These are phyloP conservation scores for Coemansia sp. DNA, from an alignment of 192 early-diverging fungal genomes.

Conservation along the genomic window DNA sequence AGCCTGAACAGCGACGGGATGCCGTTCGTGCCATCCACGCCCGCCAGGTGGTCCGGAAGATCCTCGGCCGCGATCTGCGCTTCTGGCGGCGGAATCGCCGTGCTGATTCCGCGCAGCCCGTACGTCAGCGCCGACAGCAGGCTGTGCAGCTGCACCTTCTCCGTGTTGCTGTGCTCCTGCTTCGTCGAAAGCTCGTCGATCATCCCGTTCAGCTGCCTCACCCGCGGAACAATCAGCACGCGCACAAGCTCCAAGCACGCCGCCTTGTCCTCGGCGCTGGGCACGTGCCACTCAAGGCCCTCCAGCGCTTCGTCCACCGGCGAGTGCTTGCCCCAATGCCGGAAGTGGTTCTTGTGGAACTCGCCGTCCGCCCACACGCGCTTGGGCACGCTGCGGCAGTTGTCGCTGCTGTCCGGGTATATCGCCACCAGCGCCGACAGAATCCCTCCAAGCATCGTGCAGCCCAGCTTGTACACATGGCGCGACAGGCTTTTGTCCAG, in stretches of 20 bases:
- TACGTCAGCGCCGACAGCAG: constrained; percentile 19
- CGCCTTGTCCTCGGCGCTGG: constrained; percentile 64
- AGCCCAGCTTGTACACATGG: constrained; percentile 34
- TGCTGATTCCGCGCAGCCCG: constrained; percentile 31
- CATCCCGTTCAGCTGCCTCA: constrained; percentile 24
- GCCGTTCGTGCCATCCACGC: constrained; percentile 20
- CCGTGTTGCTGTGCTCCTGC: constrained; percentile 19
- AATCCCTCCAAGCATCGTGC: constrained; percentile 10
- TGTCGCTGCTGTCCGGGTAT: constrained; percentile 6
- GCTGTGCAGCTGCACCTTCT: constrained; percentile 40
- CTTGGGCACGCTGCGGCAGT: constrained; percentile 35
- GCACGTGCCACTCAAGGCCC: constrained; percentile 75
- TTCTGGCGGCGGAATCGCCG: constrained; percentile 30
- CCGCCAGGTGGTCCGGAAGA: constrained; percentile 20
- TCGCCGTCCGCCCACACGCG: constrained; percentile 41
- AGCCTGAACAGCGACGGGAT: constrained; percentile 37
- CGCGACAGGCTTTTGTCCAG: constrained; percentile 36
- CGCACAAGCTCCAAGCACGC: constrained; percentile 69
- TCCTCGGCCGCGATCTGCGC: constrained; percentile 8
- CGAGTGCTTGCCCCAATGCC: constrained; percentile 72
- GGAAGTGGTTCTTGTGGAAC: constrained; percentile 67
- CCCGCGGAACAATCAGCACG: constrained; percentile 49
- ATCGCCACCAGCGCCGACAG: background rate
- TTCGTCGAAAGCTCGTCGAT: constrained; percentile 10
- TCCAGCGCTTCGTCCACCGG: constrained; percentile 52